These are phyloP conservation scores for Blepharisma stoltei DNA, from an alignment of 73 alveolate species.

Conservation along the genomic window DNA sequence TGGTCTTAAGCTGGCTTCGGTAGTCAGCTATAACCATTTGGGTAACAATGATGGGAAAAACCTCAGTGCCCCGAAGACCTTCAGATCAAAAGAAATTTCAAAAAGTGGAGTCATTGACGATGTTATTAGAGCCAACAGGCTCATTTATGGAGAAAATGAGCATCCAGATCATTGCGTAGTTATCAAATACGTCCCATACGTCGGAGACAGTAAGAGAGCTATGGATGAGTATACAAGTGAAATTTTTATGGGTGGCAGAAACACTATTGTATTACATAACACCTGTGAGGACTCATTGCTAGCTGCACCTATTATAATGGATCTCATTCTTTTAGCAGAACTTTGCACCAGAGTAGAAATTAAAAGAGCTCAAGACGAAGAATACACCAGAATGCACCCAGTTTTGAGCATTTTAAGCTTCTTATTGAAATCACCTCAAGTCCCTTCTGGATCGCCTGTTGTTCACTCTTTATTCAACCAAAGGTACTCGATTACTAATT, in stretches of 20 bases:
- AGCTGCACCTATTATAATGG: slow-evolving; percentile 94
- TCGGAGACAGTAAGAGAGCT: slow-evolving; percentile 96
- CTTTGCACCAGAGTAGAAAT: slow-evolving; percentile 67
- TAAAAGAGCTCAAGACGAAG: neutral
- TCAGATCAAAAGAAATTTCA: slow-evolving; percentile 85
- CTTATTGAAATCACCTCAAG: slow-evolving; percentile 83
- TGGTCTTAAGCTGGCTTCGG: slow-evolving; percentile 62
- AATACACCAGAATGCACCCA: slow-evolving; percentile 46
- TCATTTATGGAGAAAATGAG: slow-evolving; percentile 76
- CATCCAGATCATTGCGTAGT: slow-evolving; percentile 92
- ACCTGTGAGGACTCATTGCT: slow-evolving; percentile 94
- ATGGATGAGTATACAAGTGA: slow-evolving; percentile 91
- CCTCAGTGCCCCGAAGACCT: slow-evolving; percentile 81
- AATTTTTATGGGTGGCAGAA: slow-evolving; percentile 91
- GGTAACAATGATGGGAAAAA: slow-evolving; percentile 97
- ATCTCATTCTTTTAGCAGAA: slow-evolving; percentile 81
- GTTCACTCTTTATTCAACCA: slow-evolving; percentile 68
- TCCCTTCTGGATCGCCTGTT: slow-evolving; percentile 68
- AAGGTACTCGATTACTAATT: slow-evolving; percentile 67
- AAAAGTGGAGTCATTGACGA: slow-evolving; percentile 93
- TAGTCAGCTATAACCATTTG: slow-evolving; percentile 91
- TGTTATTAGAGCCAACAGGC: slow-evolving; percentile 75
- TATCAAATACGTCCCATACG: slow-evolving; percentile 90
- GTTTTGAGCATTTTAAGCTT: slow-evolving; percentile 69
- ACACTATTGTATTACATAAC: slow-evolving; percentile 84